Evolutionary conservation across 202 grass and related monocot genomes (phyloP).

Genomic region (Setaria viridis): DNA sequence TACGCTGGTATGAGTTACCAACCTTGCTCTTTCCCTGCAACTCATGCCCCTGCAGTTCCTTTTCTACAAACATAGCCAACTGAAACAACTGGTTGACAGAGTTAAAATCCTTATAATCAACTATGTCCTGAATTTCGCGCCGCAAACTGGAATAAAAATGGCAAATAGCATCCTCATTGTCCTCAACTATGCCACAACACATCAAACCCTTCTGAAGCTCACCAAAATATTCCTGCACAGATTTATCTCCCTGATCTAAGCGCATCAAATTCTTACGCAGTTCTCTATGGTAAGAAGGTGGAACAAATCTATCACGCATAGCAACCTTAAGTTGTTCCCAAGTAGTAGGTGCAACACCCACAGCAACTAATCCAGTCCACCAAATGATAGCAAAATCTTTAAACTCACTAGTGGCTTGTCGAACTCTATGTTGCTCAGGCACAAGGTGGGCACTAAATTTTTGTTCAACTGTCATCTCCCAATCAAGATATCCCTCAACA

Average conservation of each 20-base stretch:
- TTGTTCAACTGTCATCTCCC: neutral
- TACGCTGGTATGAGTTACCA: no score
- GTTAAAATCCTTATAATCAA: neutral
- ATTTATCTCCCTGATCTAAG: no score
- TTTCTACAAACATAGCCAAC: neutral
- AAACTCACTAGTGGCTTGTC: no score
- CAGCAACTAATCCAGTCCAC: no score
- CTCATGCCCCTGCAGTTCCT: neutral
- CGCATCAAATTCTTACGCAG: neutral
- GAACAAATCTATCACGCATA: no score
- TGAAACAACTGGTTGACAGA: neutral
- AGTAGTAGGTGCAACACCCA: rapidly evolving
- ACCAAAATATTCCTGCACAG: neutral
- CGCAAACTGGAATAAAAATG: neutral
- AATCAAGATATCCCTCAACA: neutral
- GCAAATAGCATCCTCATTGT: neutral
- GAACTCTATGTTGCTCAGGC: neutral
- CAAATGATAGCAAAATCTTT: no score
- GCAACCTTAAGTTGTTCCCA: no score
- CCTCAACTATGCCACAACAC: neutral
- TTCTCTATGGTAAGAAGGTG: neutral
- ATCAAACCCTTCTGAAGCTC: neutral
- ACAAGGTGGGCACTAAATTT: neutral
- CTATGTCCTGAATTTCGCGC: neutral
- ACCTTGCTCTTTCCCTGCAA: no score